Conservation (phyloP, 768 basidiomycete genomes). For the Lactarius psammicola region DNA sequence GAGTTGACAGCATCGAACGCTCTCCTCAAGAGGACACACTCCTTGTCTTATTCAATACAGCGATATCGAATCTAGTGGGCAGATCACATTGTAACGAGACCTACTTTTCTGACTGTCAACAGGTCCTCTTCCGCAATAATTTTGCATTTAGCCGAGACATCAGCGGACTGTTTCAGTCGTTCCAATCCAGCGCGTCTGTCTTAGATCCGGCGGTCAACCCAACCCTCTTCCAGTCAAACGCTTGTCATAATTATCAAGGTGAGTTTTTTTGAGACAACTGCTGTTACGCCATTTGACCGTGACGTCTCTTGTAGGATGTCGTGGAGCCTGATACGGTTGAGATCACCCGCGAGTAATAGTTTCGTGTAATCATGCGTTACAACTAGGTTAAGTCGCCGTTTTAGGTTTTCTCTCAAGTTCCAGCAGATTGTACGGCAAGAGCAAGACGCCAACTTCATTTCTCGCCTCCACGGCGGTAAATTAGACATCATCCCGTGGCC, state of each 20-base stretch:
- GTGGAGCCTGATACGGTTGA: conserved; percentile 59
- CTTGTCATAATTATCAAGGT: conserved; percentile 67
- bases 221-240: conserved; percentile 55
- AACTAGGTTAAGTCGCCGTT: not conserved
- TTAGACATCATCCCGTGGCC: conserved; percentile 65
- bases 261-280: not conserved
- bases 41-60: conserved; percentile 62
- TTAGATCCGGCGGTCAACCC: conserved; percentile 60
- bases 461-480: conserved; percentile 55
- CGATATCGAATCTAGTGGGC: conserved; percentile 57
- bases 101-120: not conserved
- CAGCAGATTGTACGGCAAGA: conserved; percentile 60
- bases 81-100: not conserved
- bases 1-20: conserved; percentile 63
- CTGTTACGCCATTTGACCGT: not conserved
- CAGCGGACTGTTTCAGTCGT: conserved; percentile 60
- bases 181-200: conserved; percentile 57
- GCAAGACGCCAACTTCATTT: conserved; percentile 62
- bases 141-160: conserved; percentile 62
- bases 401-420: conserved; percentile 56
- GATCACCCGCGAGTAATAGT: conserved; percentile 53
- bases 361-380: not conserved
- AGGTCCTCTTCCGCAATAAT: conserved; percentile 67
- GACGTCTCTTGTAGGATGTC: conserved; percentile 48
- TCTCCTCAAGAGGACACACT: conserved; percentile 63